These are phyloP conservation scores for Boechera stricta DNA, from an alignment of 345 rosid genomes.

Conservation along the genomic window DNA sequence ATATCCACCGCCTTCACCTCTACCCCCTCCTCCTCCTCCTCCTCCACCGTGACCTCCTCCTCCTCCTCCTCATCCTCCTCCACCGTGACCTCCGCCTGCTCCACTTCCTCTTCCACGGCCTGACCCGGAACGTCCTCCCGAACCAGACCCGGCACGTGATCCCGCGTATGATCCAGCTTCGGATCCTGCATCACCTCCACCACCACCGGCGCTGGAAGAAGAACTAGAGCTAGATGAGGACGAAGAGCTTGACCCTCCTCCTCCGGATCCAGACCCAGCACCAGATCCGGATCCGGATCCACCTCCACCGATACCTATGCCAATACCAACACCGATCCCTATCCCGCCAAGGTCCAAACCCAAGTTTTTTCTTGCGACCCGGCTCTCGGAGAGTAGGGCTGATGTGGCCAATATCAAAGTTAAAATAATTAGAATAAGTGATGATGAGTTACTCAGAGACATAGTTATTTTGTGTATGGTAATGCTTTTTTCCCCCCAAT, in stretches of 20 bases:
- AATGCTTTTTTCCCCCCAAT: background rate
- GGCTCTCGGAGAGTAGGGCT: constrained; percentile 54
- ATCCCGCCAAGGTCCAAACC: constrained; percentile 80
- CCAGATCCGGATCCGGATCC: constrained; percentile 73
- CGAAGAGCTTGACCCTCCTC: constrained; percentile 57
- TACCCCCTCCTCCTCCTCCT: constrained; percentile 44
- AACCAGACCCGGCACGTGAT: constrained; percentile 62
- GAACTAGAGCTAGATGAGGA: constrained; percentile 61
- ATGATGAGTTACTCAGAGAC: constrained; percentile 35
- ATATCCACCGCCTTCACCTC: constrained; percentile 44
- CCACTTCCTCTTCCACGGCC: constrained; percentile 42
- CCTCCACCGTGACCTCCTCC: constrained; percentile 15
- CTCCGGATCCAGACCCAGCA: constrained; percentile 64
- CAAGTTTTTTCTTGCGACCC: constrained; percentile 73
- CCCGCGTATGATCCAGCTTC: constrained; percentile 79
- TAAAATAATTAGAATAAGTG: constrained; percentile 17
- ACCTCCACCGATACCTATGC: constrained; percentile 70
- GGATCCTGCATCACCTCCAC: constrained; percentile 58
- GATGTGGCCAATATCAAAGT: constrained; percentile 41
- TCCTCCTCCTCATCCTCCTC: constrained; percentile 45
- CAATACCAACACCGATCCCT: constrained; percentile 73
- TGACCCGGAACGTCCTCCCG: constrained; percentile 48
- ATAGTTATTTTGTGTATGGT: constrained; percentile 29
- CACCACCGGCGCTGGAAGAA: constrained; percentile 58
- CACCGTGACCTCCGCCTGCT: constrained; percentile 40